Evolutionary conservation across 768 basidiomycete species (phyloP).

Genomic region (Lactifluus echinatus): DNA sequence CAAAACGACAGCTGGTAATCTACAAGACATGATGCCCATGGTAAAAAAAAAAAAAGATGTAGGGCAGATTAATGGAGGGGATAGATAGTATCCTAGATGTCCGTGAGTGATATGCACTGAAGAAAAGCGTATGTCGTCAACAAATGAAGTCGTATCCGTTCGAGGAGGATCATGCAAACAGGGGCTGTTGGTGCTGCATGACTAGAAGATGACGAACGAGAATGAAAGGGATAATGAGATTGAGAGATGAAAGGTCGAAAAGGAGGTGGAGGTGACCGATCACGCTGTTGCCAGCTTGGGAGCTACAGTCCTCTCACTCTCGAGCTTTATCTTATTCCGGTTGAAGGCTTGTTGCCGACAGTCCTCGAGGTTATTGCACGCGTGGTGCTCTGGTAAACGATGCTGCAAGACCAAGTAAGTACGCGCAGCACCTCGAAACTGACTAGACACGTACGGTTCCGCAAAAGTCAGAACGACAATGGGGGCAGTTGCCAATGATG

Average conservation of each 20-base stretch:
- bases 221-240: background rate
- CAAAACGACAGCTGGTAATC: slow-evolving; percentile 15
- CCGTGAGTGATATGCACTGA: slow-evolving; percentile 23
- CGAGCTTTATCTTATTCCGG: slow-evolving; percentile 78
- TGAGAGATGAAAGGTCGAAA: slow-evolving; percentile 2
- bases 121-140: slow-evolving; percentile 21
- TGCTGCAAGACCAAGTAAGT: slow-evolving; percentile 41
- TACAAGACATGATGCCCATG: slow-evolving; percentile 11
- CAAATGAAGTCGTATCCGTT: slow-evolving; percentile 2
- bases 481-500: slow-evolving; percentile 78
- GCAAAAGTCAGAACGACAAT: slow-evolving; percentile 74
- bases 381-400: slow-evolving; percentile 83
- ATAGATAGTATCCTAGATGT: slow-evolving; percentile 19
- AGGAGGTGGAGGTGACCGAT: slow-evolving; percentile 22
- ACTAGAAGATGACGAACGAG: background rate
- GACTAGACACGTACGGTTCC: slow-evolving; percentile 45
- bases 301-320: slow-evolving; percentile 80
- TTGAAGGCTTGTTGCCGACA: slow-evolving; percentile 85
- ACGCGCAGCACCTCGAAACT: background rate
- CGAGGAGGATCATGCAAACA: background rate
- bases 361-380: slow-evolving; percentile 73
- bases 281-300: slow-evolving; percentile 80
- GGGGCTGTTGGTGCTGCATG: background rate
- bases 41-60: background rate
- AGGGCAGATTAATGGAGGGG: slow-evolving; percentile 7